Evolutionary conservation across 2,329 filamentous ascomycete genomes (phyloP).

Genomic region (Proliferodiscus dingleyae): DNA sequence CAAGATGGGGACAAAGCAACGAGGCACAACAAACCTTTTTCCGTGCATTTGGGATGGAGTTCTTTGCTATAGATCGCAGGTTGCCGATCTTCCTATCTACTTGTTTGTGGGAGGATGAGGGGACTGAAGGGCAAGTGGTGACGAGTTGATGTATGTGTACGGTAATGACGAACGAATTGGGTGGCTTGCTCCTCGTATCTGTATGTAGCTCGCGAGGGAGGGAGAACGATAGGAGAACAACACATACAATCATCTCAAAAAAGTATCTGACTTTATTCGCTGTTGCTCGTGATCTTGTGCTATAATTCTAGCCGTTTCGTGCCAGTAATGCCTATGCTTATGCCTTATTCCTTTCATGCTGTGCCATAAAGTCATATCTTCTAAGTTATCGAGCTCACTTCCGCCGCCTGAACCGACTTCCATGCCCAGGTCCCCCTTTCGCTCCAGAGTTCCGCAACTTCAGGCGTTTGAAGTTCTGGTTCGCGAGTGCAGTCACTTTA

Average conservation of each 20-base stretch:
- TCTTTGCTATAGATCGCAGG: no score
- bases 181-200: slow-evolving; percentile 1
- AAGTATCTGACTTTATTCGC: not conserved
- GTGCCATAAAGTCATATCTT: not conserved
- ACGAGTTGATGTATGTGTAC: slow-evolving; percentile 9
- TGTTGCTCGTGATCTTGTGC: not conserved
- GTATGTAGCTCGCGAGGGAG: slow-evolving; percentile 9
- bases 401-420: slow-evolving; percentile 54
- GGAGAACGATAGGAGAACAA: slow-evolving; percentile 5
- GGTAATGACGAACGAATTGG: slow-evolving; percentile 2
- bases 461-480: slow-evolving; percentile 62
- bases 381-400: slow-evolving; percentile 24
- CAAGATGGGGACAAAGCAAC: slow-evolving; percentile 11
- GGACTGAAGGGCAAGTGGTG: not conserved
- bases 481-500: slow-evolving; percentile 60
- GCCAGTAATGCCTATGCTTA: not conserved
- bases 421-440: slow-evolving; percentile 55
- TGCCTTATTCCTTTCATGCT: not conserved
- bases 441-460: slow-evolving; percentile 58
- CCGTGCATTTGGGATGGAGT: slow-evolving; percentile 23
- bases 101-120: slow-evolving; percentile 1
- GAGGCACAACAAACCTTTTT: no score
- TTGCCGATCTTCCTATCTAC: slow-evolving; percentile 4
- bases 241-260: not conserved
- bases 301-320: no score